A percentile compares a stretch with the other conserved stretches of the same genome.
These are phyloP conservation scores for Kuraishia cidri DNA, from an alignment of 805 yeast species.

Conservation along the genomic window DNA sequence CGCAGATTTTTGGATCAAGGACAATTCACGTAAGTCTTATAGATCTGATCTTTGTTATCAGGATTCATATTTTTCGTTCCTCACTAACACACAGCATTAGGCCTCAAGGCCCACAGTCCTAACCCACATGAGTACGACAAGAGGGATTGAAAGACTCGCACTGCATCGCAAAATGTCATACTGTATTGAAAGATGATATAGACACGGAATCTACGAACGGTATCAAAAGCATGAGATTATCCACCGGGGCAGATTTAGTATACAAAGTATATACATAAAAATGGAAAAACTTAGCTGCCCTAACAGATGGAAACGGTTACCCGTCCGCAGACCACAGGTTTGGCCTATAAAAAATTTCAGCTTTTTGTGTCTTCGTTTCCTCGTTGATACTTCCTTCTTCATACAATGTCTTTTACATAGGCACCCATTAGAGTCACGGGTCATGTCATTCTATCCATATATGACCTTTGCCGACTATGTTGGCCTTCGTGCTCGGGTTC, in stretches of 20 bases:
- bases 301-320: too few species aligned
- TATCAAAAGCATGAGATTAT: too few species aligned
- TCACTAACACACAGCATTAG: constrained; percentile 1
- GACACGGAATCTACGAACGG: too few species aligned
- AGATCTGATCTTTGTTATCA: too few species aligned
- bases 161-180: neutral
- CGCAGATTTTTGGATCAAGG: constrained; percentile 51
- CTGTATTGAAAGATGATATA: neutral
- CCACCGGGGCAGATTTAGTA: too few species aligned
- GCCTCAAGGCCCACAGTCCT: constrained; percentile 42
- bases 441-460: constrained; percentile 35
- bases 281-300: too few species aligned
- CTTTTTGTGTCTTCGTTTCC: too few species aligned
- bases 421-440: constrained; percentile 83
- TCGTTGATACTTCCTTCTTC: constrained; percentile 5
- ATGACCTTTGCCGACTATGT: constrained; percentile 28
- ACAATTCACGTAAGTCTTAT: constrained; percentile 22
- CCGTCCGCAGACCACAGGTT: too few species aligned
- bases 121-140: constrained; percentile 52
- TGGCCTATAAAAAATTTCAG: too few species aligned
- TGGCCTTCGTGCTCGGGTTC: constrained; percentile 86
- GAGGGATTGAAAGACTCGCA: constrained; percentile 22
- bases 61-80: too few species aligned
- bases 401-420: constrained; percentile 38
- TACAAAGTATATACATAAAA: too few species aligned